Evolutionary conservation across 169 alveolate genomes (phyloP).

Genomic region (Cryptosporidium xiaoi): DNA sequence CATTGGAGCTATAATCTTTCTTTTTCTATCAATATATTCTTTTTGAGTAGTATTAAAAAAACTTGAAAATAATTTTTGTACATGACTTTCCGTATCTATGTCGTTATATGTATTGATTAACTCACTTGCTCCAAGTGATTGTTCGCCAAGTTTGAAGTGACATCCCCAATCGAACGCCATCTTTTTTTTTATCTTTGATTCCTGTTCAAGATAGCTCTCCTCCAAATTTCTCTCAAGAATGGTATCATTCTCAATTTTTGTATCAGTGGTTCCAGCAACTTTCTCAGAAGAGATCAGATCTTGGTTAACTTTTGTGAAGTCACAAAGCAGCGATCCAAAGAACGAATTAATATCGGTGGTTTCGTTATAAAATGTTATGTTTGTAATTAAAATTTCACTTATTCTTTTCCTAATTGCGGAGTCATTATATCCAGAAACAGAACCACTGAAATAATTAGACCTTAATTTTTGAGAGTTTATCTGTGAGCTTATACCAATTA

Average conservation of each 20-base stretch:
- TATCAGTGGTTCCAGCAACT: no score
- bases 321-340: no score
- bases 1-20: neutral
- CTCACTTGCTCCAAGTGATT: neutral
- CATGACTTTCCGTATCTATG: neutral
- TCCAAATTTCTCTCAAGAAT: no score
- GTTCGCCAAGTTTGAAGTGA: neutral
- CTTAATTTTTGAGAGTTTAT: neutral
- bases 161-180: neutral
- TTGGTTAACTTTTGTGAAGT: no score
- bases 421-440: no score
- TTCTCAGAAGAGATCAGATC: no score
- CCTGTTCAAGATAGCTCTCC: no score
- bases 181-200: neutral
- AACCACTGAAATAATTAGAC: no score
- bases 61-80: slow-evolving; percentile 9
- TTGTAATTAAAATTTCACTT: neutral
- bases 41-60: slow-evolving; percentile 20
- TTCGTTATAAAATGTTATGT: neutral
- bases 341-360: no score
- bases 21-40: neutral
- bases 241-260: no score
- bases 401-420: neutral
- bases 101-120: neutral
- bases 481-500: neutral